phyloP scores from a whole-genome alignment of 495 filamentous ascomycete genomes.

The Diplogelasinospora grovesii region DNA sequence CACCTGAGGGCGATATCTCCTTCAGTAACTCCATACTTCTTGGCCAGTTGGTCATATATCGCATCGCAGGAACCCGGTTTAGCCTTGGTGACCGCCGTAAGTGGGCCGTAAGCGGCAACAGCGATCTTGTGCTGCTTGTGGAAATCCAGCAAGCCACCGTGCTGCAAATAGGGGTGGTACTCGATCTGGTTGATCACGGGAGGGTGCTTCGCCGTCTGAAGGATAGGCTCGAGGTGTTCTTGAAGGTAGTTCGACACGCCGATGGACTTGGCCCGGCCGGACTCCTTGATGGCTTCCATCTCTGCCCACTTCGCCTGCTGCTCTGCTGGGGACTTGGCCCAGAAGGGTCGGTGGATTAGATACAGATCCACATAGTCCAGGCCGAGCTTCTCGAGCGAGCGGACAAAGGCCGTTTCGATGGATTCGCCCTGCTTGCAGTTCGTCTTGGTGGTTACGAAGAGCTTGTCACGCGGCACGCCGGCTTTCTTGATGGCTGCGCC shows the following conservation, averaged over 20 bases:
- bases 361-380: constrained; percentile 83
- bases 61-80: constrained; percentile 62
- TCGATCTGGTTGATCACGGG: constrained; percentile 86
- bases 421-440: constrained; percentile 49
- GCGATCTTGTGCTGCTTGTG: constrained; percentile 63
- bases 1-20: constrained; percentile 68
- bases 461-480: constrained; percentile 55
- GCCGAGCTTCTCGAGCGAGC: constrained; percentile 66
- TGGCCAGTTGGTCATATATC: constrained; percentile 52
- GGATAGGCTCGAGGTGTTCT: constrained; percentile 58
- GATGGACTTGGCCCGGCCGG: constrained; percentile 68
- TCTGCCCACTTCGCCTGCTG: constrained; percentile 68
- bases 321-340: constrained; percentile 51
- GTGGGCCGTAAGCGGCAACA: constrained; percentile 60
- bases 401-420: constrained; percentile 57
- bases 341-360: constrained; percentile 73
- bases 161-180: constrained; percentile 83
- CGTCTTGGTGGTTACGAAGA: constrained; percentile 74
- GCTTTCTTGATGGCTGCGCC: constrained; percentile 67
- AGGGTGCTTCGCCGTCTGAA: constrained; percentile 52
- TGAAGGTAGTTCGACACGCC: constrained; percentile 79
- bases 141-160: constrained; percentile 53
- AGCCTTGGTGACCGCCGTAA: constrained; percentile 60
- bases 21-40: constrained; percentile 70
- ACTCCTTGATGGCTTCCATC: constrained; percentile 65